Base-by-base conservation (phyloP, 345 rosid species). In the Punica granatum region DNA sequence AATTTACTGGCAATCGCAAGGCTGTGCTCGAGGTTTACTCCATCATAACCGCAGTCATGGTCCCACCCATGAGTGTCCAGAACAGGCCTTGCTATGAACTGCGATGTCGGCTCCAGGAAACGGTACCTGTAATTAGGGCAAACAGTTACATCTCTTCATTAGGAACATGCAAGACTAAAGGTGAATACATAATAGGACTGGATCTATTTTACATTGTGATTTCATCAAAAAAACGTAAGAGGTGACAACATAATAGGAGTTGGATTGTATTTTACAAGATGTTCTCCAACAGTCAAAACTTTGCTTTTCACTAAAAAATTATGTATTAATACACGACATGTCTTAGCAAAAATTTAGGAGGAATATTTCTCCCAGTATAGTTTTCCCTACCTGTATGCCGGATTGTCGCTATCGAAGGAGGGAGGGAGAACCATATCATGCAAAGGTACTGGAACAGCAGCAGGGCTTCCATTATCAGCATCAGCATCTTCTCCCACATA, bases 1-100 rank as follows among this genome's bases (percentile, higher is more conserved):
- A 87, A 90, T 56, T 49, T 86, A 64, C 74, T 83, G 41, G 71
- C 82, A 60, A 93, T 44, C 51, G 91, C 91, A 68, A 90, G 73
- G 70, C 88, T 81, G 21, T 89, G 82, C 63, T 90, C 98, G 1
- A 92, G 72, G 63, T 89, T 93, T 54, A 90, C 94, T 11, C 98
- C 98, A 39, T 93, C 98, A 70, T 93, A 90, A 33, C 98, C 97
- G 75, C 92, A 89, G 73, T 93, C 98, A 85, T 93, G 97, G 79
- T 93, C 98, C 98, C 98, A 93, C 53, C 97, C 92, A 73, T 93
- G 94, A 64, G 90, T 82, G 78, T 93, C 97, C 71, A 90, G 73
- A 34, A 93, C 95, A 13, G 98, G 96, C 89, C 97, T 83, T 18
- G 90, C 90, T 69, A 93, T 63, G 65, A 93, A 83, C 83, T 86